These are phyloP conservation scores for Capsicum baccatum DNA, from an alignment of 257 asterid genomes.

Conservation along the genomic window DNA sequence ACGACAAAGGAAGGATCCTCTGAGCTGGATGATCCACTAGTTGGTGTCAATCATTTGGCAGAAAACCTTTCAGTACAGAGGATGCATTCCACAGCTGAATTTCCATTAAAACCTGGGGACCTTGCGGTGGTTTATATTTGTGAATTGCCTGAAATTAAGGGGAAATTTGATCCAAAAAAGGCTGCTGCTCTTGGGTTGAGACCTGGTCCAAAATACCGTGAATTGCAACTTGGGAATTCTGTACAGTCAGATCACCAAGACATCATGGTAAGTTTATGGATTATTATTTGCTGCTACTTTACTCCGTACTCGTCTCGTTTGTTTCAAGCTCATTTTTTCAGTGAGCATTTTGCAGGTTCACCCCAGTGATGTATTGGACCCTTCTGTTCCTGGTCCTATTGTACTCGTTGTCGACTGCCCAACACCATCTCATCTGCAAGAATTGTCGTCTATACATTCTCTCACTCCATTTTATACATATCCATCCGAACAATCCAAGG, in stretches of 20 bases:
- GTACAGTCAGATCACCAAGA: conserved; percentile 77
- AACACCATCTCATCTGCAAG: conserved; percentile 63
- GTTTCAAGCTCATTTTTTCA: conserved; percentile 29
- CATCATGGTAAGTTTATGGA: conserved; percentile 60
- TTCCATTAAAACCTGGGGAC: conserved; percentile 66
- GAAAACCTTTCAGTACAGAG: conserved; percentile 4
- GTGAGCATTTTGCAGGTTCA: conserved; percentile 60
- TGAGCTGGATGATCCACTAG: conserved; percentile 35
- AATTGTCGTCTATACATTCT: conserved; percentile 52
- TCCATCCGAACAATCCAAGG: conserved; percentile 45
- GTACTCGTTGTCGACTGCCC: conserved; percentile 93
- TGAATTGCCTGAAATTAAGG: conserved; percentile 91
- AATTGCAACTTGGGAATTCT: conserved; percentile 79
- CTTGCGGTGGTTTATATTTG: conserved; percentile 79
- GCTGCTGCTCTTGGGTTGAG: conserved; percentile 85
- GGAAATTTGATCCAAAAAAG: conserved; percentile 79
- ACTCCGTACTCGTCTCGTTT: conserved; percentile 30
- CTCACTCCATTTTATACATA: conserved; percentile 62
- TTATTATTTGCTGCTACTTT: conserved; percentile 20
- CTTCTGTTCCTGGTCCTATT: conserved; percentile 89
- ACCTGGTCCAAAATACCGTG: conserved; percentile 87
- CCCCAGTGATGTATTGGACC: conserved; percentile 87
- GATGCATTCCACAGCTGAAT: conserved; percentile 31
- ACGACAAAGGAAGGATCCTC: conserved; percentile 26
- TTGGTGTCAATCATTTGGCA: conserved; percentile 25